Evolutionary conservation across 176 grass and related monocot genomes (phyloP).

Genomic region (Alopecurus myosuroides): DNA sequence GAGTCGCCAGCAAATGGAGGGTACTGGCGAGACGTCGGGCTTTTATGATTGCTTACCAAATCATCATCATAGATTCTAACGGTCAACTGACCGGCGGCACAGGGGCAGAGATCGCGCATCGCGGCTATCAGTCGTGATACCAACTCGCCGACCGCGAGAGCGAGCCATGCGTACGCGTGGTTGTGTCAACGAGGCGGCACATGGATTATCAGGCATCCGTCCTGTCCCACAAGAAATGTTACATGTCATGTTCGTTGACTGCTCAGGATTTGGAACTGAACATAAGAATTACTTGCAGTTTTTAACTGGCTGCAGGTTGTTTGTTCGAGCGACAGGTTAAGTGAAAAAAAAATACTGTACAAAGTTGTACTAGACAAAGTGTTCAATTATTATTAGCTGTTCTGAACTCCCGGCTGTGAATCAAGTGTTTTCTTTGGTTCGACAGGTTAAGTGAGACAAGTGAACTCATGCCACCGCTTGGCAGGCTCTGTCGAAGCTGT

Average conservation of each 20-base stretch:
- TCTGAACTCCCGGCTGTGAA: too few species aligned
- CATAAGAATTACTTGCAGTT: background rate
- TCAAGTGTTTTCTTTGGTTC: too few species aligned
- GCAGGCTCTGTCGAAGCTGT: slow-evolving; percentile 63
- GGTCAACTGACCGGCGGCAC: background rate
- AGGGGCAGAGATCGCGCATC: background rate
- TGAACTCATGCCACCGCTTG: slow-evolving; percentile 50
- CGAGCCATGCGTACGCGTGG: too few species aligned
- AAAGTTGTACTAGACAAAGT: too few species aligned
- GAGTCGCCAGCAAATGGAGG: background rate
- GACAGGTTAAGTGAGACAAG: too few species aligned
- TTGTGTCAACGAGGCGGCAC: background rate
- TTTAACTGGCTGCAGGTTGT: background rate
- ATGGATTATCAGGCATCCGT: background rate
- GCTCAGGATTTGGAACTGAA: background rate
- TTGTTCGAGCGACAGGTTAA: background rate
- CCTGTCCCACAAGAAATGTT: background rate
- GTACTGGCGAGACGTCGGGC: background rate
- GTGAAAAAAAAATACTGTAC: too few species aligned
- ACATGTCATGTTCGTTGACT: background rate
- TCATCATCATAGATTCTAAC: background rate
- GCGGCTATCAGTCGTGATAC: background rate
- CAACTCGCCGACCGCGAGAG: background rate
- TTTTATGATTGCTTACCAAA: background rate
- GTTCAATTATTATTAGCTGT: too few species aligned